Percentiles rank a stretch among this genome's conserved stretches.
phyloP scores from a whole-genome alignment of 1,139 yeast genomes.

The Taphrina betulina region DNA sequence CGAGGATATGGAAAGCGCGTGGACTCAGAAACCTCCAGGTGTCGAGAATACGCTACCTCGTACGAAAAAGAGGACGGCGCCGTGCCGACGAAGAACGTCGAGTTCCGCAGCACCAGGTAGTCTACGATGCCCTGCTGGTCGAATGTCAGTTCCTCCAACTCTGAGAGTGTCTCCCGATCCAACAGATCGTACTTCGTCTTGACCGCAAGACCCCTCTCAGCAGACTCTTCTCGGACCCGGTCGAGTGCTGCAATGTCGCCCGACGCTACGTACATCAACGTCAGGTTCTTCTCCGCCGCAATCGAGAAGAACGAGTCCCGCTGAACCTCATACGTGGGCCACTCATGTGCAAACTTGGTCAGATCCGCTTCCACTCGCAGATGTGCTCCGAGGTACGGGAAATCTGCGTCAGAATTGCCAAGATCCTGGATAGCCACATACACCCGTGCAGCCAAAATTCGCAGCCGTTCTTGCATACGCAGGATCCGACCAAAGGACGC shows the following conservation, averaged over 20 bases:
- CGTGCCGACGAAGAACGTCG: not conserved
- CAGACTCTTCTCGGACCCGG: too few species aligned
- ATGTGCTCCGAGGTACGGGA: not conserved
- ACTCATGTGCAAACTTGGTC: not conserved
- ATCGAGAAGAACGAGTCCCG: not conserved
- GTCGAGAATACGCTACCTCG: too few species aligned
- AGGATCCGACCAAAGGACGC: slow-evolving; percentile 1
- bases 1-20: too few species aligned
- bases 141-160: not conserved
- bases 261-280: not conserved
- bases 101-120: slow-evolving; percentile 1
- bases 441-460: not conserved
- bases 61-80: slow-evolving; percentile 7
- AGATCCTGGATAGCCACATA: not conserved
- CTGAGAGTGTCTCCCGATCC: not conserved
- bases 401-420: not conserved
- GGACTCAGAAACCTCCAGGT: too few species aligned
- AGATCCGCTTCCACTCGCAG: slow-evolving; percentile 4
- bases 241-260: not conserved
- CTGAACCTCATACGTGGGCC: slow-evolving; percentile 2
- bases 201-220: not conserved
- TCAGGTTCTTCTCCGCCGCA: not conserved
- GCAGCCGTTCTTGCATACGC: too few species aligned
- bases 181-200: not conserved
- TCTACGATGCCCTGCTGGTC: slow-evolving; percentile 9